Conservation (phyloP, 2,329 filamentous ascomycete species). For the Alternaria conjuncta region DNA sequence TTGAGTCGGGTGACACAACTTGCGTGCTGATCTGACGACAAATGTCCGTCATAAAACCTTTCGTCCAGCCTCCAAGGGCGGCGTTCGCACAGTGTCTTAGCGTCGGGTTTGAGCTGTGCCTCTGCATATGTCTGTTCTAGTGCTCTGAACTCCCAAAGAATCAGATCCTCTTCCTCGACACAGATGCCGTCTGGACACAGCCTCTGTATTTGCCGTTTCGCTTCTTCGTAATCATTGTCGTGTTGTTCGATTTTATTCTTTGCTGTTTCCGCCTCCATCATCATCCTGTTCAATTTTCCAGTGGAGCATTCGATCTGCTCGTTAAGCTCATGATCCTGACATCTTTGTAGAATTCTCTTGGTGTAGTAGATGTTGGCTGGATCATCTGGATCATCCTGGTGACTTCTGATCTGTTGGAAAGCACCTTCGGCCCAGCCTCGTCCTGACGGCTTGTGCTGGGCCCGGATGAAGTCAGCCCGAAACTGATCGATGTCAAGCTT, state of each 20-base stretch:
- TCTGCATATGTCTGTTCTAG: slow-evolving; percentile 8
- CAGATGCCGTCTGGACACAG: slow-evolving; percentile 10
- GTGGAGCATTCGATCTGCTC: not conserved
- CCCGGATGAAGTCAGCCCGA: slow-evolving; percentile 20
- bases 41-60: not conserved
- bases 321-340: too few relatives aligned
- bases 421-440: slow-evolving; percentile 7
- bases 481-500: slow-evolving; percentile 12
- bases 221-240: slow-evolving; percentile 2
- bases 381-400: not conserved
- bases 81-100: not conserved
- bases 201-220: not conserved
- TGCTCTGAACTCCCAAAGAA: slow-evolving; percentile 15
- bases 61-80: not conserved
- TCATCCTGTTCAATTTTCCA: not conserved
- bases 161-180: slow-evolving; percentile 6
- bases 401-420: not conserved
- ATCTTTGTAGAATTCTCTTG: not conserved
- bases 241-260: not conserved
- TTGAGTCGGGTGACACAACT: slow-evolving; percentile 9
- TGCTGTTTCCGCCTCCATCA: too few relatives aligned
- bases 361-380: not conserved
- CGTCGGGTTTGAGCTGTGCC: not conserved
- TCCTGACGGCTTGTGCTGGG: slow-evolving; percentile 5
- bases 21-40: not conserved